phyloP scores from a whole-genome alignment of 1,139 yeast genomes.

The Debaryomyces robertsiae region DNA sequence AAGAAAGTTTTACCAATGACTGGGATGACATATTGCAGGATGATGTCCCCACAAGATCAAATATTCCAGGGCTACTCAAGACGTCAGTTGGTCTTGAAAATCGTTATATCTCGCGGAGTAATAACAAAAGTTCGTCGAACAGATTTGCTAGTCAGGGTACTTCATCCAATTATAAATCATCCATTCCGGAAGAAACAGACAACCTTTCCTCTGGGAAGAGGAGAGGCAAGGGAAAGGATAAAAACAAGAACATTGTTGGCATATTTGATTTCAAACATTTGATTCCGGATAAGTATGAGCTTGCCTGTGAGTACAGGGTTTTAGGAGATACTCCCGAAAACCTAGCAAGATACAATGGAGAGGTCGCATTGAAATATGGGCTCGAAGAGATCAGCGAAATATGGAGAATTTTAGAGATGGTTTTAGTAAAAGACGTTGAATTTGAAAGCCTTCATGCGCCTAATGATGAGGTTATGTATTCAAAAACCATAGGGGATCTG shows the following conservation, averaged over 20 bases:
- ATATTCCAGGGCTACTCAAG: constrained; percentile 48
- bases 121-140: constrained; percentile 25
- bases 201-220: constrained; percentile 18
- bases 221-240: constrained; percentile 22
- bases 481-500: neutral
- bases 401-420: constrained; percentile 69
- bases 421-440: constrained; percentile 37
- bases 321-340: constrained; percentile 67
- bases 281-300: constrained; percentile 73
- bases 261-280: constrained; percentile 68
- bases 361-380: constrained; percentile 69
- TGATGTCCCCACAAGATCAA: constrained; percentile 45
- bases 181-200: constrained; percentile 24
- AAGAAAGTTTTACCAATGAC: constrained; percentile 53
- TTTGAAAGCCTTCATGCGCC: constrained; percentile 17
- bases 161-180: constrained; percentile 32
- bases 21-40: constrained; percentile 52
- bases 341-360: constrained; percentile 68
- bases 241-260: constrained; percentile 55
- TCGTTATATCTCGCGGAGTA: constrained; percentile 24
- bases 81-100: constrained; percentile 45
- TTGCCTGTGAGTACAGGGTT: constrained; percentile 76
- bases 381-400: constrained; percentile 67
- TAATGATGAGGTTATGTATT: constrained; percentile 1
- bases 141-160: constrained; percentile 31